phyloP scores from a whole-genome alignment of 371 early-diverging fungal species.

The Dentiscutata heterogama region DNA sequence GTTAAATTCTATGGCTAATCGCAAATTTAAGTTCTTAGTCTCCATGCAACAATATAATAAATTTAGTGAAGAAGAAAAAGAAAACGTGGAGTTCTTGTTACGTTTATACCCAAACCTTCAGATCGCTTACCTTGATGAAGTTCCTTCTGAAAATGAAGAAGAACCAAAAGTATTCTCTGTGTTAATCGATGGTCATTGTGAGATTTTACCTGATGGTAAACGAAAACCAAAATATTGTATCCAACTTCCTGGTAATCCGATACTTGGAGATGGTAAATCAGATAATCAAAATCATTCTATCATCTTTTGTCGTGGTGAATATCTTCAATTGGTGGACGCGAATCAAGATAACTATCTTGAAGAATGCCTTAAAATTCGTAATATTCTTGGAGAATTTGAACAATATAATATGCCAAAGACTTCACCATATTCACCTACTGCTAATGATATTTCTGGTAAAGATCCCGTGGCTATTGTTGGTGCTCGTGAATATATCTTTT shows the following conservation, averaged over 20 bases:
- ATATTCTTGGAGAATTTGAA: constrained; percentile 89
- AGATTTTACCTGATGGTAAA: constrained; percentile 69
- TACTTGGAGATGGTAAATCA: constrained; percentile 92
- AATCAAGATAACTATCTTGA: constrained; percentile 95
- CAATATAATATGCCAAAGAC: constrained; percentile 63
- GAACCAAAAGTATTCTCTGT: constrained; percentile 68
- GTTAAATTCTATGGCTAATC: constrained; percentile 70
- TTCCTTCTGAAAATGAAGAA: constrained; percentile 59
- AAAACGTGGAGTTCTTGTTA: constrained; percentile 82
- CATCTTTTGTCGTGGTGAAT: constrained; percentile 89
- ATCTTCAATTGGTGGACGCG: constrained; percentile 87
- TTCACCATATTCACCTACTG: constrained; percentile 38
- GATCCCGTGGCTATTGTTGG: constrained; percentile 93
- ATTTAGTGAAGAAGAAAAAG: constrained; percentile 80
- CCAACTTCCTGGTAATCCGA: constrained; percentile 88
- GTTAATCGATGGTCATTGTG: constrained; percentile 81
- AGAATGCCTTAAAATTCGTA: constrained; percentile 90
- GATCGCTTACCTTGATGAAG: constrained; percentile 87
- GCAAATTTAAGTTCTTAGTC: constrained; percentile 88
- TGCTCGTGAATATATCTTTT: constrained; percentile 91
- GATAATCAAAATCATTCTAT: constrained; percentile 93
- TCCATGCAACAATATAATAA: constrained; percentile 91
- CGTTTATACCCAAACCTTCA: constrained; percentile 83
- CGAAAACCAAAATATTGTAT: constrained; percentile 81
- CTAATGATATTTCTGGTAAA: constrained; percentile 49